Percentiles rank a stretch among this genome's conserved stretches.
phyloP scores from a whole-genome alignment of 2,329 filamentous ascomycete genomes.

The Aspergillus sp. region DNA sequence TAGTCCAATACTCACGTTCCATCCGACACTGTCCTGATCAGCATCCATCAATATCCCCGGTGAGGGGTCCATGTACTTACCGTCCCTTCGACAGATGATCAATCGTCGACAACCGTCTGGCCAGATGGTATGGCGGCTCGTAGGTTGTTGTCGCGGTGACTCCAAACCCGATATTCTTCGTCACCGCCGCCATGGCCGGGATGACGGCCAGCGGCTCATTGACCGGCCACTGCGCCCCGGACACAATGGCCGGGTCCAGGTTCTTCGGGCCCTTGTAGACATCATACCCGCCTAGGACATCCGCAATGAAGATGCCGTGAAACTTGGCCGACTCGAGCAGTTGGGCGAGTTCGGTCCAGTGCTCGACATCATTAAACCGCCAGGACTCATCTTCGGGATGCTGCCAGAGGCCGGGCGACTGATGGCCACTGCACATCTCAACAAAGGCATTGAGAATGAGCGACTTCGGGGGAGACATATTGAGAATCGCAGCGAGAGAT shows the following conservation, averaged over 20 bases:
- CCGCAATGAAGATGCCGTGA: slow-evolving; percentile 59
- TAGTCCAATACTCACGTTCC: slow-evolving; percentile 45
- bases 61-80: too few relatives aligned
- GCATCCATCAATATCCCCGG: too few relatives aligned
- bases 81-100: slow-evolving; percentile 59
- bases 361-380: slow-evolving; percentile 52
- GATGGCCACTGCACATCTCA: slow-evolving; percentile 45
- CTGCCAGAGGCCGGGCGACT: slow-evolving; percentile 53
- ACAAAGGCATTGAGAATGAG: slow-evolving; percentile 46
- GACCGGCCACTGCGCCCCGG: slow-evolving; percentile 63
- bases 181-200: slow-evolving; percentile 60
- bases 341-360: slow-evolving; percentile 55
- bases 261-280: slow-evolving; percentile 57
- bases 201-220: slow-evolving; percentile 59
- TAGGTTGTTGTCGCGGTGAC: slow-evolving; percentile 62
- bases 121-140: slow-evolving; percentile 60
- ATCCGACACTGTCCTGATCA: slow-evolving; percentile 36
- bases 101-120: slow-evolving; percentile 55
- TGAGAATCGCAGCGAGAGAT: not conserved
- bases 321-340: slow-evolving; percentile 55
- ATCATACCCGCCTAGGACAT: slow-evolving; percentile 60
- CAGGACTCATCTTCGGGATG: slow-evolving; percentile 58
- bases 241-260: slow-evolving; percentile 51
- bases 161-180: slow-evolving; percentile 59
- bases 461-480: slow-evolving; percentile 29